Evolutionary conservation across 176 grass and related monocot genomes (phyloP).

Genomic region (Triticum aestivum): IWGSC_CS_RefSeq_v2.1 NC_057801.1:796949488-796949987

Average conservation of each 20-base stretch:
- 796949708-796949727: conserved; percentile 18
- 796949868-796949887: neutral
- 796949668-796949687: conserved; percentile 1
- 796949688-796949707: conserved; percentile 13
- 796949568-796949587: no score
- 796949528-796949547: neutral
- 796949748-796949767: neutral
- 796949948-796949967: conserved; percentile 15
- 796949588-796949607: no score
- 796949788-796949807: conserved; percentile 20
- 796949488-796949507: conserved; percentile 5
- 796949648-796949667: neutral
- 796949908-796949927: neutral
- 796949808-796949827: conserved; percentile 17
- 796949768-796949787: neutral
- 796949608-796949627: no score
- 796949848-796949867: neutral
- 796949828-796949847: neutral
- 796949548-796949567: neutral
- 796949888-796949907: neutral
- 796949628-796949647: neutral
- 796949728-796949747: neutral
- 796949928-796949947: neutral
- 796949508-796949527: neutral
- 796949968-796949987: conserved; percentile 18